Percentiles rank a stretch among this genome's conserved stretches.
These are phyloP conservation scores for Fusarium mangiferae DNA, from an alignment of 2,329 filamentous ascomycete genomes.

Conservation along the genomic window DNA sequence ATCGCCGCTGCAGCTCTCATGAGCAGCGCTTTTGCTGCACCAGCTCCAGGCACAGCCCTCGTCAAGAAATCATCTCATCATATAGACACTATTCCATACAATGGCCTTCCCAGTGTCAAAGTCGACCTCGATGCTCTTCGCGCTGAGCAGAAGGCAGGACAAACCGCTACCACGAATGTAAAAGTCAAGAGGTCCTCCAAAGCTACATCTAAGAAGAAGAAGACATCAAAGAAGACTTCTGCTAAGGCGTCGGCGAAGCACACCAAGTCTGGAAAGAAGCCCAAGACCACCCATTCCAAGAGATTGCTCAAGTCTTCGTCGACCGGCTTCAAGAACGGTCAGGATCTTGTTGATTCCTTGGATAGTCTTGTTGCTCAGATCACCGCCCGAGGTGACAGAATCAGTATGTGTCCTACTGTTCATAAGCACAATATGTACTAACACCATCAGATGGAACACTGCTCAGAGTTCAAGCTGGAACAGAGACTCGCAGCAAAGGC, in stretches of 20 bases:
- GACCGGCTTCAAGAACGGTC: not conserved
- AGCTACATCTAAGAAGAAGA: not conserved
- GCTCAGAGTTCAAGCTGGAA: not conserved
- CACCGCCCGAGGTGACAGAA: not conserved
- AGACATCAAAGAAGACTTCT: not conserved
- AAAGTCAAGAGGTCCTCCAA: not conserved
- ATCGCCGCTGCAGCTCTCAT: not conserved
- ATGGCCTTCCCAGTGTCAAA: not conserved
- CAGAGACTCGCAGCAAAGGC: not conserved
- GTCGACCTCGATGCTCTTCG: not conserved
- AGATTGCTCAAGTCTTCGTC: not conserved
- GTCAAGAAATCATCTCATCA: not conserved
- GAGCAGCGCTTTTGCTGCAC: not conserved
- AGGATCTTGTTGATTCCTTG: not conserved
- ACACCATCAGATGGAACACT: not conserved
- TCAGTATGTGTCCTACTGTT: not conserved
- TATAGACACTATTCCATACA: not conserved
- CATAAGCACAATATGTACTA: not conserved
- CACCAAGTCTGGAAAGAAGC: not conserved
- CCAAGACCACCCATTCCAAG: not conserved
- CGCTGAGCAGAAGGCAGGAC: not conserved
- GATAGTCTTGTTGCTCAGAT: slow-evolving; percentile 1
- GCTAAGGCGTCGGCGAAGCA: not conserved
- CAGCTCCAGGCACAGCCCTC: not conserved
- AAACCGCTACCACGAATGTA: not conserved